phyloP scores from a whole-genome alignment of 768 basidiomycete genomes.

The Cyclocybe aegerita region DNA sequence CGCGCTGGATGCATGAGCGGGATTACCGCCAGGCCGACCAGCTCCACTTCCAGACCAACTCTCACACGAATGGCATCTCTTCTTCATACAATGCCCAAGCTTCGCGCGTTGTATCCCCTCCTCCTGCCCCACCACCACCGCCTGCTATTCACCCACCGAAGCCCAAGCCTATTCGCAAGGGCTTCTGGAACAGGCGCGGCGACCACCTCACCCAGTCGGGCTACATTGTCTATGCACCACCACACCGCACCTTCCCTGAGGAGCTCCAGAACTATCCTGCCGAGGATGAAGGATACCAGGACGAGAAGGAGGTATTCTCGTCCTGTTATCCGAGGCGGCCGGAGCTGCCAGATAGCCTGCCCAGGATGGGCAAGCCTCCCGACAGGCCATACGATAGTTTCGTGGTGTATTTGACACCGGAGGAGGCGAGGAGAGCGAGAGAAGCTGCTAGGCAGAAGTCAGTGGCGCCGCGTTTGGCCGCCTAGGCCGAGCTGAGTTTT shows the following conservation, averaged over 20 bases:
- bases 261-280: conserved; percentile 63
- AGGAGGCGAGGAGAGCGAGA: too few species aligned
- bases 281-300: conserved; percentile 52
- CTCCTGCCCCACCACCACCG: conserved; percentile 9
- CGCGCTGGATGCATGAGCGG: too few species aligned
- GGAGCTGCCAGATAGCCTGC: conserved; percentile 63
- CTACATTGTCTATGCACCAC: conserved; percentile 69
- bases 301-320: conserved; percentile 47
- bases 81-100: too few species aligned
- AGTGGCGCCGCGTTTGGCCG: too few species aligned
- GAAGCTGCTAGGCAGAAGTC: too few species aligned
- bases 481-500: too few species aligned
- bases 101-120: not conserved
- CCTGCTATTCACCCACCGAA: not conserved
- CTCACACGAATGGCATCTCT: too few species aligned
- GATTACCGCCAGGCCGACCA: too few species aligned
- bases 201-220: conserved; percentile 60
- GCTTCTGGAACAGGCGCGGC: conserved; percentile 76
- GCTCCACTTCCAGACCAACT: too few species aligned
- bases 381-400: conserved; percentile 49
- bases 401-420: too few species aligned
- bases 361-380: conserved; percentile 54
- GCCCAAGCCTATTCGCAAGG: conserved; percentile 42
- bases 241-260: conserved; percentile 48
- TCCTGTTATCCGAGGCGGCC: conserved; percentile 42